Evolutionary conservation across 352 stramenopile genomes (phyloP), one percentile per base, ranked within the genome.

Genomic region (Pythium dissimile): DNA sequence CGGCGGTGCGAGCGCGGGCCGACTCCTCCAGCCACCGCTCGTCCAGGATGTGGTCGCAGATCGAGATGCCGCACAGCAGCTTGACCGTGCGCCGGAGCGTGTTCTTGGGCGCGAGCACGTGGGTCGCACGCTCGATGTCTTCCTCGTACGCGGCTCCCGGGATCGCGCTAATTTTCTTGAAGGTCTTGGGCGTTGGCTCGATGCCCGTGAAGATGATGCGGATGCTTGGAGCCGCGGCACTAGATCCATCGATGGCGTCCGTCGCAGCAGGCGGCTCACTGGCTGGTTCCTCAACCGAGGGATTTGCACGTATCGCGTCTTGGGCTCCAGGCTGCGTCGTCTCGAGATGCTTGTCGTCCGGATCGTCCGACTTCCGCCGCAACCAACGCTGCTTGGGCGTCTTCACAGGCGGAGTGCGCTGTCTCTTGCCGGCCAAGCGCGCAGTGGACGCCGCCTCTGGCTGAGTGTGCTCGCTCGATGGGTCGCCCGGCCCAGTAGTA

Each of bases 71-170:
- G 31, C 69, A 78, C 13, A 82, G 54, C 26, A 82, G 51, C 53
- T 84, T 84, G 45, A 84, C 73, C 2, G 74, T 84, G 12, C 74
- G 62, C 49, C 81, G 81, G 23, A 84, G 64, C 50, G 70, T 49
- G 43, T 76, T 54, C 30, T 62, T 71, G 8, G 72, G 74, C 7
- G 66, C 74, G 35, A 84, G 55, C 34, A 84, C 56, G 50, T 84
- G 74, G 21, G 71, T 84, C 24, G 66, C 74, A 11, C 46, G 48
- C 39, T 71, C 59, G 28, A 84, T 64, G 35, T 84, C 69, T 10
- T 77, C 60, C 53, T 84, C 72, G 52, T 80, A 81, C 38, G 61
- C 54, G 5, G 68, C 73, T 11, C 58, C 59, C 0, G 62, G 32
- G 35, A 84, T 75, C 3, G 69, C 50, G 38, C 62, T 67, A 56